These are phyloP conservation scores for Lycium ferocissimum DNA, from an alignment of 257 asterid genomes.

Conservation along the genomic window DNA sequence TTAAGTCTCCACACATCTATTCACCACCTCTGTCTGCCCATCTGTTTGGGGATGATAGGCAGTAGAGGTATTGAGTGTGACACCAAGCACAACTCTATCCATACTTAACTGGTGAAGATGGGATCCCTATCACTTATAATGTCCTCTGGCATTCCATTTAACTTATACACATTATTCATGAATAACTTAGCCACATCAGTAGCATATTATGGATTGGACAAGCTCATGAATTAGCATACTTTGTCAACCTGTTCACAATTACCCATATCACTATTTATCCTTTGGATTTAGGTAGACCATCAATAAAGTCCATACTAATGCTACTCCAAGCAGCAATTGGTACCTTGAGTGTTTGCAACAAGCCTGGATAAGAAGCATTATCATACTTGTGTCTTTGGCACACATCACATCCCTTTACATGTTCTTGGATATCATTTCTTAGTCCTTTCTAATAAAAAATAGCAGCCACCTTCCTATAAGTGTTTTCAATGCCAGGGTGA, in stretches of 20 bases:
- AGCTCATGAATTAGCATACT: no score
- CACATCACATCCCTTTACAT: background rate
- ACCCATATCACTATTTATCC: no score
- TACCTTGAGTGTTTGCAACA: no score
- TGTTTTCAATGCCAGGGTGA: no score
- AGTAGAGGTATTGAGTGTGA: background rate
- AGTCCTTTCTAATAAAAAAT: background rate
- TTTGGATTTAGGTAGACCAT: no score
- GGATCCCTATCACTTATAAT: background rate
- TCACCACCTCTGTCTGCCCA: background rate
- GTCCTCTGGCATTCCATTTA: background rate
- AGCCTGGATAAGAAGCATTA: background rate
- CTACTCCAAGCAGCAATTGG: no score
- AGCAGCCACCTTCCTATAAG: background rate
- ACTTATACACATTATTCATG: no score
- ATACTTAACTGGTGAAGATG: background rate
- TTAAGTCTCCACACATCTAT: background rate
- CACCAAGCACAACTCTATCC: background rate
- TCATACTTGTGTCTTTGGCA: background rate
- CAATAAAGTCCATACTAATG: no score
- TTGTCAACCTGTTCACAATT: no score
- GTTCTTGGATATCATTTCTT: background rate
- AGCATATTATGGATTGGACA: no score
- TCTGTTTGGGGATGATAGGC: background rate
- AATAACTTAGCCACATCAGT: no score